phyloP scores from a whole-genome alignment of 768 basidiomycete genomes.

The Chalciporus pseudorubinellus region DNA sequence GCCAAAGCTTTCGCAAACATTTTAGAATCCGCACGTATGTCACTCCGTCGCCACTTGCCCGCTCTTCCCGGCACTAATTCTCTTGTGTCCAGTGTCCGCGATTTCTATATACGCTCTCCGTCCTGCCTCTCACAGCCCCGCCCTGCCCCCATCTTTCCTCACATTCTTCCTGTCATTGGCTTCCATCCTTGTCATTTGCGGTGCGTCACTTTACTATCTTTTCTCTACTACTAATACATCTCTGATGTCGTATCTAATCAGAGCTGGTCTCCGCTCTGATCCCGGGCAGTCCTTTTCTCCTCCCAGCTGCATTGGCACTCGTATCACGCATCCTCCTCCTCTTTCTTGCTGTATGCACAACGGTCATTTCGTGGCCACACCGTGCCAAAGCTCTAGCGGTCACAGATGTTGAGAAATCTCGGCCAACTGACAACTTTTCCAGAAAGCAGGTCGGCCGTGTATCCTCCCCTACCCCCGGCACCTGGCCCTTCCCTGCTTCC shows the following conservation, averaged over 20 bases:
- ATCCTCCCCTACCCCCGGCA: constrained; percentile 30
- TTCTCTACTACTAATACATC: neutral
- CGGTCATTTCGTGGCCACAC: constrained; percentile 6
- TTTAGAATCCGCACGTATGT: constrained; percentile 25
- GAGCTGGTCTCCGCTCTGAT: constrained; percentile 27
- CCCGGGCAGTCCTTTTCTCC: constrained; percentile 22
- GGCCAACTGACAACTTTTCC: neutral
- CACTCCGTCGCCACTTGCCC: neutral
- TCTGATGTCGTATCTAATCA: neutral
- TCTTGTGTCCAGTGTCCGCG: constrained; percentile 19
- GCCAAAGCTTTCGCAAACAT: constrained; percentile 17
- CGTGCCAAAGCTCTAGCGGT: neutral
- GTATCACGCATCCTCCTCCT: constrained; percentile 22
- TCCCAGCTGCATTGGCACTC: constrained; percentile 25
- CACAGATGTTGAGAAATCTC: constrained; percentile 17
- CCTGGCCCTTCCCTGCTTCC: constrained; percentile 34
- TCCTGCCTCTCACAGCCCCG: constrained; percentile 1
- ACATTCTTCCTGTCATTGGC: constrained; percentile 16
- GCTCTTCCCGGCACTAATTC: neutral
- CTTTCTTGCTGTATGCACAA: constrained; percentile 10
- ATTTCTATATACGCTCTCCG: constrained; percentile 25
- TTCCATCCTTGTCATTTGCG: constrained; percentile 24
- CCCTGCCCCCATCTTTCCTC: constrained; percentile 13
- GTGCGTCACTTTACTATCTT: constrained; percentile 15
- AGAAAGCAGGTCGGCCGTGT: constrained; percentile 14